Conservation (phyloP, 805 yeast genomes). For the Kockiozyma suomiensis region DNA sequence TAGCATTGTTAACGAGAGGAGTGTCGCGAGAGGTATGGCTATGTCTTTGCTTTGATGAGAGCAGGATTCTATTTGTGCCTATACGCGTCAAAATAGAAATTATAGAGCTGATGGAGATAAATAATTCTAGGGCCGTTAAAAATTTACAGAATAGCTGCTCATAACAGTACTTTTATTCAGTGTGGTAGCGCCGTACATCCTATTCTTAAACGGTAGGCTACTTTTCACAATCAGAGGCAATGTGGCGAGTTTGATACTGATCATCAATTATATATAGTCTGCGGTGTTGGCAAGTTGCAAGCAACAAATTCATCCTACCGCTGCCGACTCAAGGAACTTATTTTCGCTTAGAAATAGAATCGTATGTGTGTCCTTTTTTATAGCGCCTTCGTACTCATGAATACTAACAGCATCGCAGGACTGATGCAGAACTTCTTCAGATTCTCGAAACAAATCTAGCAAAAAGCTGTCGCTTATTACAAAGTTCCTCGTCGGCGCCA, state of each 20-base stretch:
- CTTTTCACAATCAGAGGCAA: not conserved
- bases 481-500: not conserved
- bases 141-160: conserved; percentile 5
- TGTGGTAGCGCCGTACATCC: conserved; percentile 8
- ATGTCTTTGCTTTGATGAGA: not conserved
- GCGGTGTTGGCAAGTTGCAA: conserved; percentile 6
- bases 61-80: too few species aligned
- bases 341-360: conserved; percentile 5
- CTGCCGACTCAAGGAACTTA: conserved; percentile 6
- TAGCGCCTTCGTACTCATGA: too few species aligned
- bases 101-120: not conserved
- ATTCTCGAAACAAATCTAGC: conserved; percentile 5
- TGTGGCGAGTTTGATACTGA: not conserved
- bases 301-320: not conserved
- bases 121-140: not conserved
- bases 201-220: not conserved
- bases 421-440: not conserved
- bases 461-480: not conserved
- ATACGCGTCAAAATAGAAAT: too few species aligned
- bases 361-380: not conserved
- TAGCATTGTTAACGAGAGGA: not conserved
- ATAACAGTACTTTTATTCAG: conserved; percentile 8
- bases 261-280: not conserved
- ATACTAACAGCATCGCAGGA: not conserved
- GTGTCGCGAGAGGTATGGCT: not conserved